Evolutionary conservation across 2,329 filamentous ascomycete genomes (phyloP).

Genomic region (Lasiodiplodia citricola): DNA sequence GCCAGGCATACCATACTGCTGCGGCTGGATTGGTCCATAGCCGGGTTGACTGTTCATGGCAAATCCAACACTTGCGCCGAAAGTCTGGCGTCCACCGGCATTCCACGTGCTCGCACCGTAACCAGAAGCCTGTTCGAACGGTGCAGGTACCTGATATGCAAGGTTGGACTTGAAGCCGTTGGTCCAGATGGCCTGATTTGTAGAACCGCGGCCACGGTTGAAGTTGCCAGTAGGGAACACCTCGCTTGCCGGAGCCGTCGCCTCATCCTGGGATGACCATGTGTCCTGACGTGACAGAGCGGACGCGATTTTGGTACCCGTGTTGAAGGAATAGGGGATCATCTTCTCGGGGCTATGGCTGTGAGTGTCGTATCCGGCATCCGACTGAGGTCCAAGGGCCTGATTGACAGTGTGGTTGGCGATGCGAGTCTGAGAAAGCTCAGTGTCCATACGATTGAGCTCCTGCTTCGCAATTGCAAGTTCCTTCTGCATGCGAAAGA

Average conservation of each 20-base stretch:
- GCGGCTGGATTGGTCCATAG: conserved; percentile 14
- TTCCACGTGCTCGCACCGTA: conserved; percentile 7
- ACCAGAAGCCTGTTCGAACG: background rate
- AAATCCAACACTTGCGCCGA: conserved; percentile 6
- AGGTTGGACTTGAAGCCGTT: conserved; percentile 29
- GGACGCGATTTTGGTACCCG: conserved; percentile 44
- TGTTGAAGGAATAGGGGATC: conserved; percentile 58
- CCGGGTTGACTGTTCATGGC: background rate
- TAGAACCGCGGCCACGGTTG: conserved; percentile 42
- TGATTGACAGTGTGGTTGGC: conserved; percentile 65
- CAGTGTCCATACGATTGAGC: conserved; percentile 73
- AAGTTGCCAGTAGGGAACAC: conserved; percentile 58
- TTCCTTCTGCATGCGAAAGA: conserved; percentile 72
- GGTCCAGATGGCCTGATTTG: conserved; percentile 63
- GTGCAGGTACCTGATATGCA: conserved; percentile 3
- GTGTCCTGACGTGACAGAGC: conserved; percentile 51
- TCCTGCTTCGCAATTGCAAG: conserved; percentile 73
- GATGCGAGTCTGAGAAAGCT: conserved; percentile 69
- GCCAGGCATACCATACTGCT: conserved; percentile 13
- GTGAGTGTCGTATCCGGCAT: conserved; percentile 55
- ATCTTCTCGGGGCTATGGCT: conserved; percentile 55
- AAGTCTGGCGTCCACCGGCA: conserved; percentile 15
- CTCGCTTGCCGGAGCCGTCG: conserved; percentile 63
- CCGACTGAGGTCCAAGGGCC: conserved; percentile 56
- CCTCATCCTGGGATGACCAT: conserved; percentile 63